Evolutionary conservation across 176 grass and related monocot genomes (phyloP), one percentile per base, ranked within the genome.

Genomic region (Puccinellia tenuiflora): DNA sequence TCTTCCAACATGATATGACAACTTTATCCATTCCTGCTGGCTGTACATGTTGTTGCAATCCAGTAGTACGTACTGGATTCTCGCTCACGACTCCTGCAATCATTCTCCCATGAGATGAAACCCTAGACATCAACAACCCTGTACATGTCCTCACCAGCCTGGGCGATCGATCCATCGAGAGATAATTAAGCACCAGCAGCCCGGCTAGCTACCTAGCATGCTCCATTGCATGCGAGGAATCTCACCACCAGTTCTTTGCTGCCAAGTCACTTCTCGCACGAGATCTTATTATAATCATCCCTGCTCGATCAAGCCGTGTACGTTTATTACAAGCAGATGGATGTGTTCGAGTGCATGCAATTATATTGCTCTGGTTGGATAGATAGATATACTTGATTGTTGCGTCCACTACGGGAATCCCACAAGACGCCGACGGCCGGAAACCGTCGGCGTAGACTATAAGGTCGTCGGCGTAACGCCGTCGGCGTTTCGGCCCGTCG

Each of bases 201-300:
- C 37, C 29, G 13, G 60, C 60, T 62, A 62, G 59, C 57, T 61
- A 39, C 6, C 69, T 60, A 83, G 39, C 73, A 80, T 30, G 87
- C 69, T 69, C 67, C 75, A n/a, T n/a, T n/a, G n/a, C 53, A 83
- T 79, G 65, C 43, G 57, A 31, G 60, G 60, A 63, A 63, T 63
- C 60, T 85, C 82, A 62, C 61, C 61, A 43, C 61, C 61, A 43
- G 87, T 69, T 70, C 87, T 89, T 89, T 81, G 82, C 87, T 68
- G 69, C 82, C 48, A 89, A 89, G 82, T 89, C 87, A 89, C 87
- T 89, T 85, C 77, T 80, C 10, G 33, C 17, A 52, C 77, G 81
- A 85, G 82, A 89, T 81, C 60, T 81, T 66, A 64, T 14, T 31
- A 88, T 80, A 47, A 29, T 61, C 25, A 14, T 61, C 25, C 25